These are phyloP conservation scores for Yamadazyma diospyri DNA, from an alignment of 1,139 yeast species.

Conservation along the genomic window DNA sequence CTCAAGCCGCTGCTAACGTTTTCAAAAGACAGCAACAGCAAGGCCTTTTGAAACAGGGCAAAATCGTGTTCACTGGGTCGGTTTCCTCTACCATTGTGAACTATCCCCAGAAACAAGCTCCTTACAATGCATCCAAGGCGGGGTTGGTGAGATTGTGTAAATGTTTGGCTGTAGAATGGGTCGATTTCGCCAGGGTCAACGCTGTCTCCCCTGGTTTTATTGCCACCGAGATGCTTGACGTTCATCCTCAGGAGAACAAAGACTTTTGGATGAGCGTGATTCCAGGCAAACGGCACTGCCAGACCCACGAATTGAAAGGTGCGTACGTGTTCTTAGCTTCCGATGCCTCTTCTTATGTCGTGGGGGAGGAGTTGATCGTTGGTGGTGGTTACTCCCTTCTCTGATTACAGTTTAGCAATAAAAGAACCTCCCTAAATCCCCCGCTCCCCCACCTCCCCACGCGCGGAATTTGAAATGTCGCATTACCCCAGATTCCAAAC, in stretches of 20 bases:
- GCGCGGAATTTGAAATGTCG: too few relatives aligned
- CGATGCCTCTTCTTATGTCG: conserved; percentile 48
- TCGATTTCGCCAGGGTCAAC: conserved; percentile 53
- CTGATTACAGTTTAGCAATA: conserved; percentile 1
- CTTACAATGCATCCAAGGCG: conserved; percentile 56
- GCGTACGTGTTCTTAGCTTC: conserved; percentile 50
- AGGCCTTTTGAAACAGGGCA: conserved; percentile 29
- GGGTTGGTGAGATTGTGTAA: conserved; percentile 50
- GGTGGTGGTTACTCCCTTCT: conserved; percentile 51
- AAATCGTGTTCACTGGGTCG: conserved; percentile 59
- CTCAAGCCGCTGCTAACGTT: conserved; percentile 49
- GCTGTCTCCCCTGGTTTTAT: conserved; percentile 57
- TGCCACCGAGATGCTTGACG: conserved; percentile 50
- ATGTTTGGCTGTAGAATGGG: conserved; percentile 55
- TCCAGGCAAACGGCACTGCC: conserved; percentile 52
- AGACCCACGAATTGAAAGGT: conserved; percentile 53
- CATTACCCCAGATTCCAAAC: neutral
- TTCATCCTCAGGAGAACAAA: conserved; percentile 29
- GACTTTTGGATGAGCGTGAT: conserved; percentile 38
- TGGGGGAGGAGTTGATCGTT: conserved; percentile 51
- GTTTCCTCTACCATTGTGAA: conserved; percentile 57
- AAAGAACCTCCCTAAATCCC: neutral
- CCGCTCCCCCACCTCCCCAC: too few relatives aligned
- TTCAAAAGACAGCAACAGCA: conserved; percentile 40
- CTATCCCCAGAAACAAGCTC: conserved; percentile 51